Percentiles rank a stretch among this genome's conserved stretches.
phyloP scores from a whole-genome alignment of 805 yeast genomes.

The Candida montana region DNA sequence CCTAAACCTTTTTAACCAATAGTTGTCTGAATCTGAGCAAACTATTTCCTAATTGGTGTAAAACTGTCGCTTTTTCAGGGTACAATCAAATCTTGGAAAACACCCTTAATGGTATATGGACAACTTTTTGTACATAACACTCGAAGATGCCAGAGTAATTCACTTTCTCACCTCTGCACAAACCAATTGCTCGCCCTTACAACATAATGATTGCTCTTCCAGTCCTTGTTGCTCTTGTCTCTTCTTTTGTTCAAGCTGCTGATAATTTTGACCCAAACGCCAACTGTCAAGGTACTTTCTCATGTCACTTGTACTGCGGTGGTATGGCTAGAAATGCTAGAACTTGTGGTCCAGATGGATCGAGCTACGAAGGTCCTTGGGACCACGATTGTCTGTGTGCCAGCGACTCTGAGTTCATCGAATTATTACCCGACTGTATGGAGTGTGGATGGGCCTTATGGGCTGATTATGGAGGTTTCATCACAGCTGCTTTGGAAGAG shows the following conservation, averaged over 20 bases:
- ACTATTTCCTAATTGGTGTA: neutral
- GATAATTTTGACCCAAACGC: neutral
- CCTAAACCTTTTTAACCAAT: too few species aligned
- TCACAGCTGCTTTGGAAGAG: conserved; percentile 22
- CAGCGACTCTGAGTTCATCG: conserved; percentile 13
- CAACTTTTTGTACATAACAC: neutral
- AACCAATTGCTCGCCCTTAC: neutral
- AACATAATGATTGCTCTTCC: neutral
- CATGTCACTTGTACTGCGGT: conserved; percentile 28
- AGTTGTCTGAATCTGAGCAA: neutral
- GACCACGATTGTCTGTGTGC: conserved; percentile 20
- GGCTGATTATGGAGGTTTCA: conserved; percentile 25
- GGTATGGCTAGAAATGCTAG: conserved; percentile 27
- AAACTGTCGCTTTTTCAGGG: too few species aligned
- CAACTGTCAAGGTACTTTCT: neutral
- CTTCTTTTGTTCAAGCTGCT: neutral
- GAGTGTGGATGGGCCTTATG: conserved; percentile 35
- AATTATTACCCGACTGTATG: conserved; percentile 23
- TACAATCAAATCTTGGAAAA: neutral
- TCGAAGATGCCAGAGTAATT: too few species aligned
- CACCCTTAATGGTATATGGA: neutral
- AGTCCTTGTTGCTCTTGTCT: neutral
- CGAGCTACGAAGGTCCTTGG: conserved; percentile 15
- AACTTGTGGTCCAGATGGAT: conserved; percentile 18
- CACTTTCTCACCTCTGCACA: too few species aligned